phyloP scores from a whole-genome alignment of 805 yeast species.

The Kuraishia piskuri region DNA sequence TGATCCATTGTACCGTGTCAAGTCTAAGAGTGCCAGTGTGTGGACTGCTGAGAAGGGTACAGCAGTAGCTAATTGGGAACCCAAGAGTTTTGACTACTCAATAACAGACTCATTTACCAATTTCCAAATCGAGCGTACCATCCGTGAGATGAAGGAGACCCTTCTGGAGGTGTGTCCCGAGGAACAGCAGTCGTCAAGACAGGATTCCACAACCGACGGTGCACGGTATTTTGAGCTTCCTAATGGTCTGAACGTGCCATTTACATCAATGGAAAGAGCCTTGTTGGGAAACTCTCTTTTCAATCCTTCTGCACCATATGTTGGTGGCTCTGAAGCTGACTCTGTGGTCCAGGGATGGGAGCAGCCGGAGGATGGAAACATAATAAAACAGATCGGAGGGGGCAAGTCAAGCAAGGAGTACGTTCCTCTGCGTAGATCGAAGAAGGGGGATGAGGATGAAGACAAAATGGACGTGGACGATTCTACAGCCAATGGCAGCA shows the following conservation, averaged over 20 bases:
- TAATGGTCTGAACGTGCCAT: slow-evolving; percentile 58
- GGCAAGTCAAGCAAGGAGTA: slow-evolving; percentile 49
- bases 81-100: slow-evolving; percentile 23
- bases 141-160: slow-evolving; percentile 73
- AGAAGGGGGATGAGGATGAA: slow-evolving; percentile 21
- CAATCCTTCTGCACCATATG: slow-evolving; percentile 38
- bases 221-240: slow-evolving; percentile 63
- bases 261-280: slow-evolving; percentile 47
- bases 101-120: slow-evolving; percentile 43
- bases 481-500: slow-evolving; percentile 3
- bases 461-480: slow-evolving; percentile 25
- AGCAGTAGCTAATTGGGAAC: slow-evolving; percentile 17
- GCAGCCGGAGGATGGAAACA: slow-evolving; percentile 43
- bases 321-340: slow-evolving; percentile 13
- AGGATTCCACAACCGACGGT: slow-evolving; percentile 16
- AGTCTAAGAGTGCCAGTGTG: slow-evolving; percentile 27
- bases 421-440: slow-evolving; percentile 61
- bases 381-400: slow-evolving; percentile 23
- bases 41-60: slow-evolving; percentile 17
- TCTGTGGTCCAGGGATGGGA: slow-evolving; percentile 23
- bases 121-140: slow-evolving; percentile 45
- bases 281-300: slow-evolving; percentile 68
- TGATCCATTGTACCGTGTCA: slow-evolving; percentile 41
- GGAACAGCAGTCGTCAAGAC: slow-evolving; percentile 12
- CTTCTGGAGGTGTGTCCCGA: slow-evolving; percentile 32